Evolutionary conservation across 306 rosid species (phyloP), one percentile per base, ranked within the genome.

Genomic region (Begonia masoniana): DNA sequence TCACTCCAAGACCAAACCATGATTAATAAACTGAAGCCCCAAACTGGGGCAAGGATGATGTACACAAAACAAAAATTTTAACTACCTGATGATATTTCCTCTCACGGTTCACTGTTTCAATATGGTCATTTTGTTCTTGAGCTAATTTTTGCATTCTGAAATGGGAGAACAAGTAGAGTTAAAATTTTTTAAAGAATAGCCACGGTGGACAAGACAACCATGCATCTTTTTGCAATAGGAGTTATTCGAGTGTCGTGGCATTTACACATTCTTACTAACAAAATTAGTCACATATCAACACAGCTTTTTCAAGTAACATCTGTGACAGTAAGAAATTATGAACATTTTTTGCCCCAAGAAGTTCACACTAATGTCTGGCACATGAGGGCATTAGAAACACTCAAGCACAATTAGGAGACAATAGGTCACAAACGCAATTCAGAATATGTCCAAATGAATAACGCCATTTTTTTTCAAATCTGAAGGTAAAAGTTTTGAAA

Each of bases 11-110:
- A 13, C 15, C 21, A 50, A 71, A 31, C 39, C 7, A 31, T 26
- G 39, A 31, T 31, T 31, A 31, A 0, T 31, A 31, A 31, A 31
- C 8, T 31, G 39, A 31, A 31, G 39, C 39, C 39, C 24, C 39
- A 31, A 31, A 31, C 39, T 31, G 39, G 3, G 39, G 9, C 36
- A 8, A 12, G 49, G 60, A 55, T 23, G 15, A 9, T 52, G 49
- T 10, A 45, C 39, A 1, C 39, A 6, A 7, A 31, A 31, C 5
- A 31, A 31, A 45, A 4, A 45, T 1, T 6, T 45, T 52, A 48
- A 56, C 69, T 66, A 89, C 97, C 91, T 91, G 97, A 68, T 83
- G 97, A 62, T 78, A 81, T 76, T 91, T 85, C 68, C 97, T 83
- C 62, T 85, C 94, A 36, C 96, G 97, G 51, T 91, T 85, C 47